Base-by-base conservation (phyloP, 2,329 filamentous ascomycete genomes). In the Rutstroemia sydowiana region DNA sequence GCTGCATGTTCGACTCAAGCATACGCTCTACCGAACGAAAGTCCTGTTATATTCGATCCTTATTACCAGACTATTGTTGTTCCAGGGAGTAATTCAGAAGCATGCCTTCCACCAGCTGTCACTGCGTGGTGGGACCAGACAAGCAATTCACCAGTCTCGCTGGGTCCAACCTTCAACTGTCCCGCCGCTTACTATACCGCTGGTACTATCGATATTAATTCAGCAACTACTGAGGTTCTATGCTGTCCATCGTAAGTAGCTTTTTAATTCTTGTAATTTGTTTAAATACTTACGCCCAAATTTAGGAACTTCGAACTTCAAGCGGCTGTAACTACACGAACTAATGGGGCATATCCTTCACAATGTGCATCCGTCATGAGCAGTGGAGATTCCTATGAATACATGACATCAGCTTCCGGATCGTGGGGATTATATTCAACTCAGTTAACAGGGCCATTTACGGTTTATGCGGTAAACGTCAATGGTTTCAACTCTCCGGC, bases 311-410 rank as follows among this genome's bases (percentile, higher is more conserved):
- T 46, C 28, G 20, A 5, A 9, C 31, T 46, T 16, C 20, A 37
- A 13, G 20, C 16, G 11, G 26, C 20, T 5, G 37, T 43, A 18
- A 50, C 34, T n/a, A 4, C 32, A 11, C 23, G 34, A 7, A 14
- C 21, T 5, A 51, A 45, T 3, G 41, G 37, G 2, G 28, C 16
- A 7, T 32, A 26, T 23, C 48, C 48, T 11, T 39, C 31, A 18
- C 41, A 45, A 40, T 51, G 48, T 6, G 40, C 41, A 23, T 40
- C 48, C 18, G 31, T 45, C 14, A 42, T 51, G 20, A 45, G 28
- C 8, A 42, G 30, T 20, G 48, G 48, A 2, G 28, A 40, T 18
- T 44, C 41, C 23, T 32, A 44, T 9, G 10, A 9, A 10, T 51
- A 39, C 21, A 31, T 44, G 23, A 37, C 48, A 3, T 26, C 40